Evolutionary conservation across 345 rosid genomes (phyloP).

Genomic region (Hevea brasiliensis): DNA sequence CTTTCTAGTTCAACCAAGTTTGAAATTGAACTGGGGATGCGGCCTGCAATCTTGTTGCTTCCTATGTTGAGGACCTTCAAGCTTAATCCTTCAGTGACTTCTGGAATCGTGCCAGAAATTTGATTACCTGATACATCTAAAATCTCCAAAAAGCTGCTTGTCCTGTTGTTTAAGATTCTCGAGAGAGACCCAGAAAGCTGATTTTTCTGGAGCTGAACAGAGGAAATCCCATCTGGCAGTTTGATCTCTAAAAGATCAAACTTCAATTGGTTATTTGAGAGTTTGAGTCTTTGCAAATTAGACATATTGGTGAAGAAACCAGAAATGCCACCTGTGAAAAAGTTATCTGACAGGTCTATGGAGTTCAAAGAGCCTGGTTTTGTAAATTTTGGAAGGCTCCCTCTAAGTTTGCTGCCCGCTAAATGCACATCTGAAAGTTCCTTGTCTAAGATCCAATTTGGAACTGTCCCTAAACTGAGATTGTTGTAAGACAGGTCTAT

Average conservation of each 20-base stretch:
- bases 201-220: constrained; percentile 67
- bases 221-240: constrained; percentile 59
- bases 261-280: constrained; percentile 70
- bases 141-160: constrained; percentile 69
- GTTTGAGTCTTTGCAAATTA: constrained; percentile 62
- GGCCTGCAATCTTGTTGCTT: constrained; percentile 73
- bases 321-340: constrained; percentile 55
- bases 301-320: constrained; percentile 57
- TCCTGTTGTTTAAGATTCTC: constrained; percentile 60
- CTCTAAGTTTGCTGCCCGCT: constrained; percentile 79
- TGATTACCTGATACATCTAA: constrained; percentile 63
- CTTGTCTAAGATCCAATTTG: constrained; percentile 65
- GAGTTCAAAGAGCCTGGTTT: constrained; percentile 59
- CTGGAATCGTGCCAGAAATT: constrained; percentile 68
- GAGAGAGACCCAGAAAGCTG: constrained; percentile 67
- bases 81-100: constrained; percentile 57
- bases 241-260: constrained; percentile 56
- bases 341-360: constrained; percentile 74
- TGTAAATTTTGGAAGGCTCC: constrained; percentile 62
- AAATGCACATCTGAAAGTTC: constrained; percentile 61
- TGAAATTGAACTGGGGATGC: constrained; percentile 71
- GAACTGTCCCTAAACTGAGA: constrained; percentile 64
- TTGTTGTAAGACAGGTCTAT: constrained; percentile 85
- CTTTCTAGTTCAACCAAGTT: constrained; percentile 62
- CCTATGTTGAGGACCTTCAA: constrained; percentile 69